Percentiles rank a stretch among this genome's conserved stretches.
These are phyloP conservation scores for Fagopyrum tataricum DNA, from an alignment of 148 eudicot species.

Conservation along the genomic window DNA sequence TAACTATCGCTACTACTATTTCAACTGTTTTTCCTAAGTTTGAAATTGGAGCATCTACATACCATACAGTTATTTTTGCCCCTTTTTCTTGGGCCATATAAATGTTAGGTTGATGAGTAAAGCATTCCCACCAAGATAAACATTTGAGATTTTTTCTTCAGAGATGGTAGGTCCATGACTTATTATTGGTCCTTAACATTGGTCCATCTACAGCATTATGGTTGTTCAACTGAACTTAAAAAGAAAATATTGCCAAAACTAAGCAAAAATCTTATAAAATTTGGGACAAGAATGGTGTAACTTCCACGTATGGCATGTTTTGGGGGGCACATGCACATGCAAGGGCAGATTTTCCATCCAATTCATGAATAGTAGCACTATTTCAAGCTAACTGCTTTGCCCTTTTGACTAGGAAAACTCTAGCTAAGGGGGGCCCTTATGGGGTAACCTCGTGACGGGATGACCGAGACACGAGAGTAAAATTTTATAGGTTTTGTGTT, in stretches of 20 bases:
- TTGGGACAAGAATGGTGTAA: not conserved
- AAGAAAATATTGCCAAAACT: not conserved
- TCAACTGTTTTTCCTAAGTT: no score
- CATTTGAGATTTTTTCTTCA: not conserved
- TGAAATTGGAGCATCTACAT: no score
- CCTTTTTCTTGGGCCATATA: no score
- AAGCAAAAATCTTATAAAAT: not conserved
- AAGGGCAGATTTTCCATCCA: not conserved
- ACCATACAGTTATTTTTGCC: no score
- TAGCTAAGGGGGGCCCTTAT: not conserved
- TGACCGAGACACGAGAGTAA: no score
- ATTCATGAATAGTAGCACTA: not conserved
- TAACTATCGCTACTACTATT: no score
- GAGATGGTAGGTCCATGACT: not conserved
- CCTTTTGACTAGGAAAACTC: slow-evolving; percentile 1
- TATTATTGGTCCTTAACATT: not conserved
- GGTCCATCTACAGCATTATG: not conserved
- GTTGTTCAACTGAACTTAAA: not conserved
- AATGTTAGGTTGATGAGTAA: not conserved
- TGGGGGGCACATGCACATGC: slow-evolving; percentile 5
- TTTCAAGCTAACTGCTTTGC: not conserved
- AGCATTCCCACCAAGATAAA: not conserved
- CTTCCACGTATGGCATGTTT: not conserved
- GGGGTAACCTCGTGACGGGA: no score
- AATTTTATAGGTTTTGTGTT: no score